A percentile compares a stretch with the other conserved stretches of the same genome.
Evolutionary conservation across 371 early-diverging fungal species (phyloP).

Genomic region (Mucor indicus): DNA sequence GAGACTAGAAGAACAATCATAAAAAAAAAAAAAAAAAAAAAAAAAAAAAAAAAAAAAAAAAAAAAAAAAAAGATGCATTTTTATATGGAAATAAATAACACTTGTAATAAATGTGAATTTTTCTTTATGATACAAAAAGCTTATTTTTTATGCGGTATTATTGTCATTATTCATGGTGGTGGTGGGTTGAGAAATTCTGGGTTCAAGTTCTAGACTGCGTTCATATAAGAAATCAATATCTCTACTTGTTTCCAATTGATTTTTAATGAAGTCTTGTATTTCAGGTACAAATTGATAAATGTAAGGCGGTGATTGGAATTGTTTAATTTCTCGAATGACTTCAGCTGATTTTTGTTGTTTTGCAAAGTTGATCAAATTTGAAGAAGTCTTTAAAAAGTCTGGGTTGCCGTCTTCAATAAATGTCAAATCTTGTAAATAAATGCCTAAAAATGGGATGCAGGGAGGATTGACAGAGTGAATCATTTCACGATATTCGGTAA

Average conservation of each 20-base stretch:
- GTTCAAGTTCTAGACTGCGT: conserved; percentile 67
- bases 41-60: conserved; percentile 8
- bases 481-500: conserved; percentile 81
- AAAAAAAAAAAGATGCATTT: neutral
- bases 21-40: neutral
- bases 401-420: conserved; percentile 94
- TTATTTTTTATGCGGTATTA: neutral
- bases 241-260: conserved; percentile 53
- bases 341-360: conserved; percentile 87
- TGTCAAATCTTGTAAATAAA: conserved; percentile 88
- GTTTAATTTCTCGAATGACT: conserved; percentile 90
- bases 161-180: neutral
- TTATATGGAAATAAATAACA: neutral
- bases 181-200: conserved; percentile 25
- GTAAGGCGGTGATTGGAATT: conserved; percentile 89
- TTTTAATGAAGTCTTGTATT: conserved; percentile 77
- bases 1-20: neutral
- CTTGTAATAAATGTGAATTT: conserved; percentile 4
- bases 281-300: conserved; percentile 71
- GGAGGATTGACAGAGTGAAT: conserved; percentile 87
- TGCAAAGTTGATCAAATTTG: conserved; percentile 83
- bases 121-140: conserved; percentile 1
- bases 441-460: conserved; percentile 89
- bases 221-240: conserved; percentile 70
- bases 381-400: conserved; percentile 61